Percentiles rank a stretch among this genome's conserved stretches.
phyloP scores from a whole-genome alignment of 2,329 filamentous ascomycete genomes.

The Aulographum hederae region DNA sequence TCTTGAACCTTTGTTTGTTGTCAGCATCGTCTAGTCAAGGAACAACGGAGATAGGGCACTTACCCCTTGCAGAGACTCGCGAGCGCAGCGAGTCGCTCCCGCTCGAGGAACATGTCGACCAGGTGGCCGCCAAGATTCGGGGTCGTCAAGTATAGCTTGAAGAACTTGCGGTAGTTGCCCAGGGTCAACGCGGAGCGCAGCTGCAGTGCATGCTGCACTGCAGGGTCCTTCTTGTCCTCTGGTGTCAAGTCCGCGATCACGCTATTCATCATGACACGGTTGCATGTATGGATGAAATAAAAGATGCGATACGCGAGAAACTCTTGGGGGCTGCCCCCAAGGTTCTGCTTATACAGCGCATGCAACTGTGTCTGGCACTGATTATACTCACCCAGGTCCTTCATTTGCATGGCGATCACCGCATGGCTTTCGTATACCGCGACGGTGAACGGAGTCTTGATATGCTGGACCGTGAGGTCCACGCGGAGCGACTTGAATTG shows the following conservation, averaged over 20 bases:
- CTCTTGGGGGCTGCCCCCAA: slow-evolving; percentile 81
- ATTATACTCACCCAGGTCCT: slow-evolving; percentile 99
- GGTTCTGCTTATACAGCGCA: slow-evolving; percentile 69
- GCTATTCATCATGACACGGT: slow-evolving; percentile 95
- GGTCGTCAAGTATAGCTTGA: slow-evolving; percentile 81
- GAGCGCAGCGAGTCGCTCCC: slow-evolving; percentile 79
- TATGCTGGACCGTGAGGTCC: slow-evolving; percentile 92
- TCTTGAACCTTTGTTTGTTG: too few species aligned
- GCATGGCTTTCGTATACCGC: slow-evolving; percentile 95
- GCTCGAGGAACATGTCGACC: slow-evolving; percentile 96
- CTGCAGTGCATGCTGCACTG: slow-evolving; percentile 79
- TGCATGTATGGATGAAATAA: slow-evolving; percentile 98
- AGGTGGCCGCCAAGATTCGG: slow-evolving; percentile 96
- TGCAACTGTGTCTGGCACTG: slow-evolving; percentile 98
- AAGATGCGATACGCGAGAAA: slow-evolving; percentile 99
- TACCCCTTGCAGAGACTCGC: slow-evolving; percentile 91
- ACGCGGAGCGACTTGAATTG: slow-evolving; percentile 98
- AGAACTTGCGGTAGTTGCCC: slow-evolving; percentile 96
- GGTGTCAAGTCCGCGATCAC: slow-evolving; percentile 95
- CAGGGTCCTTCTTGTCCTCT: slow-evolving; percentile 74
- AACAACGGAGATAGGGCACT: slow-evolving; percentile 19
- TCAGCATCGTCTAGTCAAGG: background rate
- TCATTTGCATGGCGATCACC: slow-evolving; percentile 92
- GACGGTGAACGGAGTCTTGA: slow-evolving; percentile 93
- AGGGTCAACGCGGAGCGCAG: slow-evolving; percentile 82